Base-by-base conservation (phyloP, 1,284 basidiomycete genomes). In the Trametes sp. region DNA sequence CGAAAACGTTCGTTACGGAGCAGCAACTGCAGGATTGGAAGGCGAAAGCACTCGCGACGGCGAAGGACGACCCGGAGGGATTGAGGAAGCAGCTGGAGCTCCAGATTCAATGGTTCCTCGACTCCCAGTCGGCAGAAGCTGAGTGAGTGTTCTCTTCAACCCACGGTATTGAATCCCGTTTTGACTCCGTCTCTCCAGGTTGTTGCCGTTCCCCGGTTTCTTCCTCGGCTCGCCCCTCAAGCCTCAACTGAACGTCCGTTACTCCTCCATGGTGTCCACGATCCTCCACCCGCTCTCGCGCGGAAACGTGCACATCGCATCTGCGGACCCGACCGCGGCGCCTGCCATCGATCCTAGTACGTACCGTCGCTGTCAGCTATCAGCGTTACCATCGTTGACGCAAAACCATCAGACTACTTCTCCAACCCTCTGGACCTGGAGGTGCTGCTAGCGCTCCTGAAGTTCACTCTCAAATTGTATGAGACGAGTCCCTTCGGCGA, bases 301-400 rank as follows among this genome's bases (percentile, higher is more conserved):
- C 26, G 81, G 83, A 35, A 77, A 77, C 1, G 80, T 83, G 6
- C 80, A 81, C 59, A 73, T 80, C 24, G 74, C 71, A 0, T 78
- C 78, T 1, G 69, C 66, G 33, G 75, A 84, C 67, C 81, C 82
- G 0, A 52, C 62, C 6, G 75, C 72, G n/a, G 73, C 80, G 46
- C 82, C 84, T 0, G 73, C 74, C 23, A 74, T 84, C 26, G 80
- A 86, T 64, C 83, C 84, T 7, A 56, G 62, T 59, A 23, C 23
- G 52, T 33, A 33, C 31, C 31, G 2, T 45, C 29, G 28, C 11
- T 21, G 10, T 23, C 42, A 8, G 10, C 21, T 4, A 4, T 45
- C 26, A 13, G 4, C 16, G 31, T 38, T 11, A 33, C 54, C 26
- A 11, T 21, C 42, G 41, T 38, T n/a, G 16, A 14, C 35, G 24